Evolutionary conservation across 192 early-diverging fungal genomes (phyloP).

Genomic region (Coemansia sp.): DNA sequence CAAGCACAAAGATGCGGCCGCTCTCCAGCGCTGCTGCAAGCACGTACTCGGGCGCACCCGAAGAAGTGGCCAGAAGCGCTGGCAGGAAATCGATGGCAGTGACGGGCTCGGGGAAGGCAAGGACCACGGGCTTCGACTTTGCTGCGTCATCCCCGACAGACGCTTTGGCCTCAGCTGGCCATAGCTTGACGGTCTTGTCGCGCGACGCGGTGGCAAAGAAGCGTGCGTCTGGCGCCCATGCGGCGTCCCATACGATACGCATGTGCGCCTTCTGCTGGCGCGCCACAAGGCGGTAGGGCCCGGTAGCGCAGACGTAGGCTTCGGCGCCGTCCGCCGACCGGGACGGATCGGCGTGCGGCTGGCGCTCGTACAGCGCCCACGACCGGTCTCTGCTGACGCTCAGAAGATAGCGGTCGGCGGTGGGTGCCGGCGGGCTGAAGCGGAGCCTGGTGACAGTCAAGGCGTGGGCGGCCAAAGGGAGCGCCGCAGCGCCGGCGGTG

Average conservation of each 20-base stretch:
- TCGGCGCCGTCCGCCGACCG: background rate
- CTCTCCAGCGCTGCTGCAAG: slow-evolving; percentile 84
- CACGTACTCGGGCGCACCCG: slow-evolving; percentile 54
- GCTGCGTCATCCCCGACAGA: background rate
- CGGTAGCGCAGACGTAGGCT: slow-evolving; percentile 22
- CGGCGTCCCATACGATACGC: slow-evolving; percentile 90
- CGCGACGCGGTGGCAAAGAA: slow-evolving; percentile 92
- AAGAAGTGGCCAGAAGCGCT: slow-evolving; percentile 4
- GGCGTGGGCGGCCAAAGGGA: slow-evolving; percentile 74
- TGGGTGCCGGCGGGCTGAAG: slow-evolving; percentile 67
- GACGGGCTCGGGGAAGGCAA: slow-evolving; percentile 79
- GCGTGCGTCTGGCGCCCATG: slow-evolving; percentile 76
- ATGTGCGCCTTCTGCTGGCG: slow-evolving; percentile 79
- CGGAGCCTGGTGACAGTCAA: slow-evolving; percentile 82
- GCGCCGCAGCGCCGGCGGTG: background rate
- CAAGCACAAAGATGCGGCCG: slow-evolving; percentile 71
- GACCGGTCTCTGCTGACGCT: slow-evolving; percentile 86
- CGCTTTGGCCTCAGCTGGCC: slow-evolving; percentile 45
- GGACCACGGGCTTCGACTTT: slow-evolving; percentile 50
- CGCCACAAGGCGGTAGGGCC: slow-evolving; percentile 60
- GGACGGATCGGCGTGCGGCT: slow-evolving; percentile 21
- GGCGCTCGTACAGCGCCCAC: slow-evolving; percentile 77
- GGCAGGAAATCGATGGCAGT: slow-evolving; percentile 80
- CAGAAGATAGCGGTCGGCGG: slow-evolving; percentile 65
- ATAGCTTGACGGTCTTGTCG: slow-evolving; percentile 88